phyloP scores from a whole-genome alignment of 768 basidiomycete species.

The Leccinum fibrillosum region DNA sequence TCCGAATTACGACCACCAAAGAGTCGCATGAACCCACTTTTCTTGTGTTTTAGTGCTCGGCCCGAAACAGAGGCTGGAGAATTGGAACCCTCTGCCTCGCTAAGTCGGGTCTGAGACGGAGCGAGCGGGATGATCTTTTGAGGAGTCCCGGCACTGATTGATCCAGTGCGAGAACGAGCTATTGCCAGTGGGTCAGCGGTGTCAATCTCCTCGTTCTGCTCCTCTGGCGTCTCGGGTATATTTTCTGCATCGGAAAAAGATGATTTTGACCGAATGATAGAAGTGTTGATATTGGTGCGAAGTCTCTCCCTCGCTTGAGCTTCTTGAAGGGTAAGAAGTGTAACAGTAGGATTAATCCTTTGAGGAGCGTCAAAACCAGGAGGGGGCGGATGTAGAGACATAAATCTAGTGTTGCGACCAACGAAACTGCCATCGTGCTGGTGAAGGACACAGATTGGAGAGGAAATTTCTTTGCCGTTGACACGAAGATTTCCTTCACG shows the following conservation, averaged over 20 bases:
- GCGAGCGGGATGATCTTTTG: slow-evolving; percentile 39
- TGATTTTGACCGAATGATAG: slow-evolving; percentile 23
- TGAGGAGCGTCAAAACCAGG: slow-evolving; percentile 37
- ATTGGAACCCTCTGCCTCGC: slow-evolving; percentile 43
- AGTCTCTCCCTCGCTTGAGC: slow-evolving; percentile 66
- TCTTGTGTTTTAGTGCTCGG: slow-evolving; percentile 67
- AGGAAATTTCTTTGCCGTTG: slow-evolving; percentile 54
- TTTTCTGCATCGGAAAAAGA: slow-evolving; percentile 35
- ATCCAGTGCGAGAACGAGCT: slow-evolving; percentile 47
- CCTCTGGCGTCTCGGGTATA: slow-evolving; percentile 19
- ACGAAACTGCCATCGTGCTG: slow-evolving; percentile 26
- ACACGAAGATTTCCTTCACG: slow-evolving; percentile 27
- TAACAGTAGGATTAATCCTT: slow-evolving; percentile 57
- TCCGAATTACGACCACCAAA: slow-evolving; percentile 51
- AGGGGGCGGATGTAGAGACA: slow-evolving; percentile 32
- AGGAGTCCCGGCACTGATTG: slow-evolving; percentile 58
- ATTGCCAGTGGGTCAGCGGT: slow-evolving; percentile 11
- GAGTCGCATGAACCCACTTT: slow-evolving; percentile 77
- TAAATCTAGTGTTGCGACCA: slow-evolving; percentile 29
- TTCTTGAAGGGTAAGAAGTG: slow-evolving; percentile 75
- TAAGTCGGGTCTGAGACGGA: slow-evolving; percentile 34
- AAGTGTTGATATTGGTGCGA: slow-evolving; percentile 43
- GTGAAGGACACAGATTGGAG: slow-evolving; percentile 44
- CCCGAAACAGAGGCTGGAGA: slow-evolving; percentile 24
- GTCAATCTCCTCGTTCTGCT: slow-evolving; percentile 25